These are phyloP conservation scores for Irpex rosettiformis DNA, from an alignment of 1,284 basidiomycete genomes.

Conservation along the genomic window DNA sequence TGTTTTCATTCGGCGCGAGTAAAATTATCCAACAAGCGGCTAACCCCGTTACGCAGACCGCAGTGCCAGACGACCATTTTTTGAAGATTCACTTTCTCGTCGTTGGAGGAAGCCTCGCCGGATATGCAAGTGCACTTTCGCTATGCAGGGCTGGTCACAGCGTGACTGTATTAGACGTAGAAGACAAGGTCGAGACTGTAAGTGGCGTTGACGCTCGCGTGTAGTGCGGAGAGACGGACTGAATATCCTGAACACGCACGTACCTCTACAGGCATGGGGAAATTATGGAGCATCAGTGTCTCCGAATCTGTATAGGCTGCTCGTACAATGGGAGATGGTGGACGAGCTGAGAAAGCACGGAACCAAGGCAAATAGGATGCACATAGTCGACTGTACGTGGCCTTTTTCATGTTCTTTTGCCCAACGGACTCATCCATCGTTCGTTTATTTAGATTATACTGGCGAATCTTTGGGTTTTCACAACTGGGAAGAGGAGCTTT, in stretches of 20 bases:
- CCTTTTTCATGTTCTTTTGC: too few species aligned
- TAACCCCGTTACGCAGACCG: not conserved
- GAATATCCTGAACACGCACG: not conserved
- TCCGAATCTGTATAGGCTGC: slow-evolving; percentile 27
- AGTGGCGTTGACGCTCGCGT: slow-evolving; percentile 3
- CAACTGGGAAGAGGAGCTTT: slow-evolving; percentile 25
- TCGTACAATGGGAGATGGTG: slow-evolving; percentile 28
- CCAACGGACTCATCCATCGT: slow-evolving; percentile 9
- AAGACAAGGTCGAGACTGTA: slow-evolving; percentile 18
- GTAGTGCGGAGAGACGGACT: not conserved
- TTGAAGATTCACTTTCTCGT: slow-evolving; percentile 28
- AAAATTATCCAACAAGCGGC: not conserved
- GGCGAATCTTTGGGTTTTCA: slow-evolving; percentile 21
- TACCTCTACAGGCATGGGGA: slow-evolving; percentile 16
- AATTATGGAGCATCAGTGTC: slow-evolving; percentile 24
- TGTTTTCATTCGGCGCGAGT: not conserved
- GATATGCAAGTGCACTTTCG: slow-evolving; percentile 27
- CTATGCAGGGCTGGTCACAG: slow-evolving; percentile 28
- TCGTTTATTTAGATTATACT: slow-evolving; percentile 21
- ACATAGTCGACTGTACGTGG: slow-evolving; percentile 9
- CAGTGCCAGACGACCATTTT: slow-evolving; percentile 4
- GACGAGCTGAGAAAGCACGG: slow-evolving; percentile 18
- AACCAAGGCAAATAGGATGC: slow-evolving; percentile 14
- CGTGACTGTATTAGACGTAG: slow-evolving; percentile 29
- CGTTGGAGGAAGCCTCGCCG: slow-evolving; percentile 28